A percentile compares a stretch with the other conserved stretches of the same genome.
phyloP scores from a whole-genome alignment of 2,329 filamentous ascomycete genomes.

The Colletotrichum tropicicola region DNA sequence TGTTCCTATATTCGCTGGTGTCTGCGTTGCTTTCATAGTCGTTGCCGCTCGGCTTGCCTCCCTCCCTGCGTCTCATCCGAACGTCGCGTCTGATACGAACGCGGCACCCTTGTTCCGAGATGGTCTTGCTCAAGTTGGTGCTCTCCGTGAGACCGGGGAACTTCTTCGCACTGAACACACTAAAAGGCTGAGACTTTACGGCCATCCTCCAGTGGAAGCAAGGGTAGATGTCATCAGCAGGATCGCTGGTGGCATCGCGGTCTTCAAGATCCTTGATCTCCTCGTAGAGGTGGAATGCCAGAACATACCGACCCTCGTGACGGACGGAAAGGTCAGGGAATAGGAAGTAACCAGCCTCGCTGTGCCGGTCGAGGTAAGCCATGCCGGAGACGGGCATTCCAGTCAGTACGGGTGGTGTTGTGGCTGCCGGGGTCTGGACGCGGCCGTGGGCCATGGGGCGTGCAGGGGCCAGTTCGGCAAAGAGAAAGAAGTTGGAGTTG shows the following conservation, averaged over 20 bases:
- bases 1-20: constrained; percentile 58
- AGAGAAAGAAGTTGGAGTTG: constrained; percentile 98
- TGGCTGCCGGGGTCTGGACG: constrained; percentile 71
- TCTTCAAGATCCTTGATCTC: constrained; percentile 88
- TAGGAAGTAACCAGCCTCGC: constrained; percentile 88
- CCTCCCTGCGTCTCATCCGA: constrained; percentile 85
- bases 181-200: constrained; percentile 87
- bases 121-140: constrained; percentile 86
- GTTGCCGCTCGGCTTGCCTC: constrained; percentile 63
- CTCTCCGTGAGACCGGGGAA: constrained; percentile 94
- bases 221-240: constrained; percentile 53
- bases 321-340: constrained; percentile 96
- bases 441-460: constrained; percentile 85
- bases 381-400: constrained; percentile 95
- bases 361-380: constrained; percentile 91
- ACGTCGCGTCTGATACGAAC: constrained; percentile 96
- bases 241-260: constrained; percentile 65
- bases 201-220: constrained; percentile 86
- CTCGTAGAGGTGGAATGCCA: constrained; percentile 94
- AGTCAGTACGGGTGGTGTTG: constrained; percentile 82
- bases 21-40: constrained; percentile 70
- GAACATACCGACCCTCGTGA: constrained; percentile 91
- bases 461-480: constrained; percentile 87
- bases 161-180: constrained; percentile 96
- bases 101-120: constrained; percentile 96